phyloP scores from a whole-genome alignment of 805 yeast species.

The Cyberlindnera subsufficiens region DNA sequence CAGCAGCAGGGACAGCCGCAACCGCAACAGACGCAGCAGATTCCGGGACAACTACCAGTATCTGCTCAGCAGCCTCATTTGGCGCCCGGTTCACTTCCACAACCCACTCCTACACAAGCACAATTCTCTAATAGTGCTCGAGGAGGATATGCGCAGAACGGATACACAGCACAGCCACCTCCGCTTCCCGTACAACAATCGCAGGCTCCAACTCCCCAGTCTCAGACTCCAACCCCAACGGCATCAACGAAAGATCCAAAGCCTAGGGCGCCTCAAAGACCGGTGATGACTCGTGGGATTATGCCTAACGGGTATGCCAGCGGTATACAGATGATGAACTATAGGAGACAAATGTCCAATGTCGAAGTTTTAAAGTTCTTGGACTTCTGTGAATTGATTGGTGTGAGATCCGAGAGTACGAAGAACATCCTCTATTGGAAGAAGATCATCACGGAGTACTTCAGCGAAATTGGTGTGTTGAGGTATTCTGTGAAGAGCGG shows the following conservation, averaged over 20 bases:
- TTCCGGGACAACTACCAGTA: not conserved
- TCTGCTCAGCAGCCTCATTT: too few species aligned
- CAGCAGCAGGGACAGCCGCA: constrained; percentile 3
- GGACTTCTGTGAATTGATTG: constrained; percentile 42
- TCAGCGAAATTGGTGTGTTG: constrained; percentile 44
- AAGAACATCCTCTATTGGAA: constrained; percentile 46
- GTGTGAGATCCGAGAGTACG: constrained; percentile 36
- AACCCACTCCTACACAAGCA: too few species aligned
- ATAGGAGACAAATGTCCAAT: constrained; percentile 38
- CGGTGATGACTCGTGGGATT: constrained; percentile 2
- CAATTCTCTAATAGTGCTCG: too few species aligned
- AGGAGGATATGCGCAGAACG: too few species aligned
- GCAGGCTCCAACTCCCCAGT: constrained; percentile 9
- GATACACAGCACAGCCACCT: too few species aligned
- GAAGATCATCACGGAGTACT: constrained; percentile 41
- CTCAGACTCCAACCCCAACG: constrained; percentile 7
- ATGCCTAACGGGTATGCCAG: constrained; percentile 3
- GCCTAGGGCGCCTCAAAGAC: not conserved
- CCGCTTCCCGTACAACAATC: constrained; percentile 2
- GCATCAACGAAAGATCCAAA: constrained; percentile 1
- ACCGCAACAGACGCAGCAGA: constrained; percentile 11
- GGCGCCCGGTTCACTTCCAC: too few species aligned
- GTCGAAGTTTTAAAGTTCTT: constrained; percentile 45
- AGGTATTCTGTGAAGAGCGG: constrained; percentile 41
- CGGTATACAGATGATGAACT: constrained; percentile 18